Percentiles rank a stretch among this genome's conserved stretches.
Evolutionary conservation across 2,329 filamentous ascomycete species (phyloP).

Genomic region (Hymenoscyphus albidus): DNA sequence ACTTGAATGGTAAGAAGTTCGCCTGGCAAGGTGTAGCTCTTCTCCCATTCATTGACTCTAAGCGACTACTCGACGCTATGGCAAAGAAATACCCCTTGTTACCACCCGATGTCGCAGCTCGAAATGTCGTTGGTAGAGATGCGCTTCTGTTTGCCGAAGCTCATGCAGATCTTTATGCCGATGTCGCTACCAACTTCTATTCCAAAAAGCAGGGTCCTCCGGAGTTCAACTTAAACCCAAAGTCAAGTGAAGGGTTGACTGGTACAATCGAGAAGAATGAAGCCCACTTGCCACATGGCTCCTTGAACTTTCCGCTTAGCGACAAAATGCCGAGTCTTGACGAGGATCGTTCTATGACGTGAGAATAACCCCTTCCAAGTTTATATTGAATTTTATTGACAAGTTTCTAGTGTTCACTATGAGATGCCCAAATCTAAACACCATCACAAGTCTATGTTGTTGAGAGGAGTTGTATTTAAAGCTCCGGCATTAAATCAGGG

Average conservation of each 20-base stretch:
- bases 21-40: conserved; percentile 95
- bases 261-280: conserved; percentile 80
- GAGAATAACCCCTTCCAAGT: conserved; percentile 37
- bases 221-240: conserved; percentile 69
- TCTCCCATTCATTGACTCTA: conserved; percentile 93
- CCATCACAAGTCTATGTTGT: conserved; percentile 88
- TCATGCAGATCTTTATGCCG: conserved; percentile 75
- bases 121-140: conserved; percentile 78
- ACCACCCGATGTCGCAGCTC: conserved; percentile 68
- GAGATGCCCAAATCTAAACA: conserved; percentile 70
- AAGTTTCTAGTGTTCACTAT: conserved; percentile 68
- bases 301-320: conserved; percentile 72
- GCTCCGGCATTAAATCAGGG: conserved; percentile 66
- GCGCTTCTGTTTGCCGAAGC: conserved; percentile 79
- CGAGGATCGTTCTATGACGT: conserved; percentile 83
- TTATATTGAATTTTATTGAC: conserved; percentile 11
- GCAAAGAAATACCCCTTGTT: conserved; percentile 76
- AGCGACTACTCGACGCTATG: conserved; percentile 77
- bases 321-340: conserved; percentile 73
- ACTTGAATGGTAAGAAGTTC: conserved; percentile 97
- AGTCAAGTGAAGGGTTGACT: conserved; percentile 70
- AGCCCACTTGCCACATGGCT: conserved; percentile 78
- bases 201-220: conserved; percentile 74
- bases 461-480: conserved; percentile 75
- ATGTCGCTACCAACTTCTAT: conserved; percentile 81